Evolutionary conservation across 1,139 yeast species (phyloP).

Genomic region (Pichia sp.): DNA sequence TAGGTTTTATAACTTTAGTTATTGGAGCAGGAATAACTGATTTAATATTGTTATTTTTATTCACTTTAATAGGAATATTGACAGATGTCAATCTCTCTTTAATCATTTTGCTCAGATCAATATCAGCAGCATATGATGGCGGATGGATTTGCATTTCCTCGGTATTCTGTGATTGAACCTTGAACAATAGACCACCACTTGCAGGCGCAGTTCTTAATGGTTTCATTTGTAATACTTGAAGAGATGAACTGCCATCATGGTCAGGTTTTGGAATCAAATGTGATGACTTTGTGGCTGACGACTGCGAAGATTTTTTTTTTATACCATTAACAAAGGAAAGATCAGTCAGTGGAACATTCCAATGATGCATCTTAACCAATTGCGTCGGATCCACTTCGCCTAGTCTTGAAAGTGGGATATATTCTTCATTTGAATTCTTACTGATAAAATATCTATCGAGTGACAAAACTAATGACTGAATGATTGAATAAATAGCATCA

Average conservation of each 20-base stretch:
- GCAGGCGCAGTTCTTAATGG: conserved; percentile 10
- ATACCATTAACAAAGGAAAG: too few species aligned
- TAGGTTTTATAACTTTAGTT: not conserved
- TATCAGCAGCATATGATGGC: conserved; percentile 1
- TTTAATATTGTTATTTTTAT: not conserved
- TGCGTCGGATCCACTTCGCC: too few species aligned
- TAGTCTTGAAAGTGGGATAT: not conserved
- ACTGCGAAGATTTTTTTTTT: too few species aligned
- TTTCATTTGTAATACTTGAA: not conserved
- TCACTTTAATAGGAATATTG: not conserved
- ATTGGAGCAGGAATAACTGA: not conserved
- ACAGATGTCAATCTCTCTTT: not conserved
- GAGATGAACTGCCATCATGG: not conserved
- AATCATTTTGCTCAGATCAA: conserved; percentile 1
- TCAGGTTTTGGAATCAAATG: too few species aligned
- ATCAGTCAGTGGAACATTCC: not conserved
- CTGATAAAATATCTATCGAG: conserved; percentile 17
- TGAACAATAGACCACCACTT: conserved; percentile 7
- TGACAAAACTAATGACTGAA: conserved; percentile 21
- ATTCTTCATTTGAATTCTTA: not conserved
- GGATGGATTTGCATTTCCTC: not conserved
- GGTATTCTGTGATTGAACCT: conserved; percentile 5
- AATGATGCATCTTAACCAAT: not conserved
- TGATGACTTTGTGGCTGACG: too few species aligned
- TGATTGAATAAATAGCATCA: conserved; percentile 15